Evolutionary conservation across 768 basidiomycete genomes (phyloP).

Genomic region (Leccinellum rugosiceps): DNA sequence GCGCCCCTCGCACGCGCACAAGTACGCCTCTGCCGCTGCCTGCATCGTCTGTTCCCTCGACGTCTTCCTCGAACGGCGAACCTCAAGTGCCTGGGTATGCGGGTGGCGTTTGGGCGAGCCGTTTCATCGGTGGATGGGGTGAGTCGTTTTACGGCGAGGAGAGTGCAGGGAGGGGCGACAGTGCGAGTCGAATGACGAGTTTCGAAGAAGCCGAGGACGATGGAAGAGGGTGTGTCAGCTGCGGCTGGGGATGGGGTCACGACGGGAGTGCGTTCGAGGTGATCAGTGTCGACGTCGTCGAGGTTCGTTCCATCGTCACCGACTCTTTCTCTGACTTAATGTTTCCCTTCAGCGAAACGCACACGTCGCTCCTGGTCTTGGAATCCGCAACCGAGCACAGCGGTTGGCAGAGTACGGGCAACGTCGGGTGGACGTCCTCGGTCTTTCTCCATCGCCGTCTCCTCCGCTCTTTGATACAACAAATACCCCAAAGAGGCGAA

Average conservation of each 20-base stretch:
- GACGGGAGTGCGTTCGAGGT: slow-evolving; percentile 78
- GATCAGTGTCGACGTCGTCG: slow-evolving; percentile 56
- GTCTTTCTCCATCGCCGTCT: slow-evolving; percentile 23
- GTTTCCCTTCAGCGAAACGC: slow-evolving; percentile 42
- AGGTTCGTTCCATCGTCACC: slow-evolving; percentile 43
- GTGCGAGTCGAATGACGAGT: slow-evolving; percentile 23
- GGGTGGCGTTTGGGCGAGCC: slow-evolving; percentile 32
- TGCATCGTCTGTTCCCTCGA: slow-evolving; percentile 21
- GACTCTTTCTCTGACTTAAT: slow-evolving; percentile 3
- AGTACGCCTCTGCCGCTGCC: slow-evolving; percentile 26
- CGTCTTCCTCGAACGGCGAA: slow-evolving; percentile 26
- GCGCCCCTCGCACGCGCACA: slow-evolving; percentile 29
- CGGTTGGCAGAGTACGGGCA: slow-evolving; percentile 65
- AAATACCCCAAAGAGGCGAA: slow-evolving; percentile 31
- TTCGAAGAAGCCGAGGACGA: slow-evolving; percentile 49
- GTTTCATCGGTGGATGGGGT: slow-evolving; percentile 45
- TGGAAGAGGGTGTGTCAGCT: slow-evolving; percentile 59
- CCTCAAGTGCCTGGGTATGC: slow-evolving; percentile 23
- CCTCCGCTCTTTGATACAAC: slow-evolving; percentile 34
- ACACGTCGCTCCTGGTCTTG: slow-evolving; percentile 51
- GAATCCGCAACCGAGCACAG: slow-evolving; percentile 61
- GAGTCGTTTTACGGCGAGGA: slow-evolving; percentile 32
- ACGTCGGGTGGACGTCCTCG: slow-evolving; percentile 48
- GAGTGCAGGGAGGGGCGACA: slow-evolving; percentile 28
- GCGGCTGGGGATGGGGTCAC: slow-evolving; percentile 75